phyloP scores from a whole-genome alignment of 768 basidiomycete genomes.

The Tricholoma furcatifolium region DNA sequence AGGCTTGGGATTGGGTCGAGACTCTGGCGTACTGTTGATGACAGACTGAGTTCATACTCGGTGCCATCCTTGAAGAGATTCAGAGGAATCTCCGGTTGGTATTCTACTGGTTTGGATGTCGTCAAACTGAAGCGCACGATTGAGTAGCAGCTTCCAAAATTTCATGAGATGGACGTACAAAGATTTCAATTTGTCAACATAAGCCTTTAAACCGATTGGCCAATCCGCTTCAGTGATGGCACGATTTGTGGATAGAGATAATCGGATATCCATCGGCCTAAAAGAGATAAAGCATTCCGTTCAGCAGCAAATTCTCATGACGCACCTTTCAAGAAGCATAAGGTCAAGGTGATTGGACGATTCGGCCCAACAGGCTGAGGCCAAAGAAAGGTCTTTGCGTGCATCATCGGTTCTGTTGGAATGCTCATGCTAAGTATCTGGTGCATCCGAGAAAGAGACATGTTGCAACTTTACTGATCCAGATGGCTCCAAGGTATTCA shows the following conservation, averaged over 20 bases:
- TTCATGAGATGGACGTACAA: slow-evolving; percentile 38
- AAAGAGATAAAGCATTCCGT: not conserved
- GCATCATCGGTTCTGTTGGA: not conserved
- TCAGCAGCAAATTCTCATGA: not conserved
- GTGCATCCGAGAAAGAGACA: too few species aligned
- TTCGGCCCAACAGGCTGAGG: slow-evolving; percentile 32
- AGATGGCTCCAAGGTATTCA: slow-evolving; percentile 14
- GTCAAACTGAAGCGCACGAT: slow-evolving; percentile 34
- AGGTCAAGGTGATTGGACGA: slow-evolving; percentile 41
- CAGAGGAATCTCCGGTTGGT: slow-evolving; percentile 50
- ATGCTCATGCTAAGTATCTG: too few species aligned
- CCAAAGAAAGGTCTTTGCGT: slow-evolving; percentile 5
- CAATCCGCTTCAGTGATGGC: slow-evolving; percentile 26
- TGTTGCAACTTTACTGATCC: not conserved
- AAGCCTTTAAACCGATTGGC: slow-evolving; percentile 42
- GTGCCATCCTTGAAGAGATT: slow-evolving; percentile 32
- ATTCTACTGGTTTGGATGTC: slow-evolving; percentile 19
- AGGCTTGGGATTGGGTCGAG: slow-evolving; percentile 21
- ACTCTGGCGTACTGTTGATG: slow-evolving; percentile 47
- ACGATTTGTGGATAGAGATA: slow-evolving; percentile 38
- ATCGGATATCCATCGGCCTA: slow-evolving; percentile 59
- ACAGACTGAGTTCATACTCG: slow-evolving; percentile 47
- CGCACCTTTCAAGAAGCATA: slow-evolving; percentile 60
- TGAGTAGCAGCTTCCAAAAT: not conserved
- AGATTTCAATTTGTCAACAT: slow-evolving; percentile 34